Conservation (phyloP, 2,329 filamentous ascomycete species). For the Neodidymelliopsis sp. region DNA sequence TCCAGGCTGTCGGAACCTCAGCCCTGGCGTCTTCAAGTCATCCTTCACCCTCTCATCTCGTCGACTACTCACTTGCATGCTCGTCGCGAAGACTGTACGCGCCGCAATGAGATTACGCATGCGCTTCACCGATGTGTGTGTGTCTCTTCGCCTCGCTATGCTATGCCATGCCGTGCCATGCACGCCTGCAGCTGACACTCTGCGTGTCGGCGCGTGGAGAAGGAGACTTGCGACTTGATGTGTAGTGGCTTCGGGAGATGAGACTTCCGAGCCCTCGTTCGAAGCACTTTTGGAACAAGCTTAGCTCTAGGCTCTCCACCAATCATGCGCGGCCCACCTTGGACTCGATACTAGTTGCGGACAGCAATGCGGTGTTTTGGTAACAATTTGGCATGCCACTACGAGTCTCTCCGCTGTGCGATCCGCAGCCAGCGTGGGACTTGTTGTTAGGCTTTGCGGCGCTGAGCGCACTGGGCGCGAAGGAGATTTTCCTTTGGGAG, state of each 20-base stretch:
- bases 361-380: too few relatives aligned
- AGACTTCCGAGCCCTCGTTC: conserved; percentile 39
- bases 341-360: too few relatives aligned
- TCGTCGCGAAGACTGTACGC: too few relatives aligned
- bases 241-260: conserved; percentile 45
- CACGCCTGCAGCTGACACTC: conserved; percentile 12
- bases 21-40: conserved; percentile 4
- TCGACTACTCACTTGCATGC: too few relatives aligned
- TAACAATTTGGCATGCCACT: too few relatives aligned
- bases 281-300: conserved; percentile 43
- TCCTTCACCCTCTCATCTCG: conserved; percentile 19
- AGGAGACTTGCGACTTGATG: conserved; percentile 28
- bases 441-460: conserved; percentile 12
- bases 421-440: too few relatives aligned
- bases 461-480: conserved; percentile 10
- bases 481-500: conserved; percentile 9
- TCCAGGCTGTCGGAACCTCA: conserved; percentile 17
- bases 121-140: conserved; percentile 4
- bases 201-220: conserved; percentile 8
- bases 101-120: too few relatives aligned
- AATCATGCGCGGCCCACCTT: conserved; percentile 21
- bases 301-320: conserved; percentile 34
- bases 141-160: too few relatives aligned
- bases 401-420: conserved; percentile 3
- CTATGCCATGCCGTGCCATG: neutral